These are phyloP conservation scores for Ottelia alismoides DNA, from an alignment of 106 monocot genomes.

Conservation along the genomic window DNA sequence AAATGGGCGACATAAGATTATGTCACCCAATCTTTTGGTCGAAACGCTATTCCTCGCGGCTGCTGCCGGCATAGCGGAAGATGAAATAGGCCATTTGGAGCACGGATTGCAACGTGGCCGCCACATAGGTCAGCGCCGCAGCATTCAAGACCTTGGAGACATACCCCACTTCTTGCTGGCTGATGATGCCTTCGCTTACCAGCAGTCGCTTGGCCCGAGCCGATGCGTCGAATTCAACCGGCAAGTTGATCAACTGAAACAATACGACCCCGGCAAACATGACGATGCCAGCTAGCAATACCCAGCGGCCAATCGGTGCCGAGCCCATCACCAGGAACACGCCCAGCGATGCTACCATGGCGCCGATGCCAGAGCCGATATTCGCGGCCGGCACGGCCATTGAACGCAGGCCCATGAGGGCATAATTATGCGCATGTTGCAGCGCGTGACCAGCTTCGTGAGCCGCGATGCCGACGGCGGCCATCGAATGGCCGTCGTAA, in stretches of 20 bases:
- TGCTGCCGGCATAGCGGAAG: no score
- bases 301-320: not conserved
- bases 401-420: not conserved
- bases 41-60: no score
- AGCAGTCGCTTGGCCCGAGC: not conserved
- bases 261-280: no score
- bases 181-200: not conserved
- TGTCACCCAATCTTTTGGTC: no score
- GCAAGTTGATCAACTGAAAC: not conserved
- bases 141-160: not conserved
- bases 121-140: not conserved
- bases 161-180: not conserved
- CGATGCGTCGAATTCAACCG: not conserved
- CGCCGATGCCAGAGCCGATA: not conserved
- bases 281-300: not conserved
- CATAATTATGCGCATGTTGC: not conserved
- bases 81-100: not conserved
- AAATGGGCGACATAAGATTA: no score
- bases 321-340: not conserved
- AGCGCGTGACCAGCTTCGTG: not conserved
- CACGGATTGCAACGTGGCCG: not conserved
- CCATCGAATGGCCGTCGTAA: not conserved
- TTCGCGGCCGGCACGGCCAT: not conserved
- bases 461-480: not conserved
- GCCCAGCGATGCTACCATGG: not conserved